A percentile compares a stretch with the other conserved stretches of the same genome.
Conservation (phyloP, 805 yeast genomes). For the Blastobotrys parvus region DNA sequence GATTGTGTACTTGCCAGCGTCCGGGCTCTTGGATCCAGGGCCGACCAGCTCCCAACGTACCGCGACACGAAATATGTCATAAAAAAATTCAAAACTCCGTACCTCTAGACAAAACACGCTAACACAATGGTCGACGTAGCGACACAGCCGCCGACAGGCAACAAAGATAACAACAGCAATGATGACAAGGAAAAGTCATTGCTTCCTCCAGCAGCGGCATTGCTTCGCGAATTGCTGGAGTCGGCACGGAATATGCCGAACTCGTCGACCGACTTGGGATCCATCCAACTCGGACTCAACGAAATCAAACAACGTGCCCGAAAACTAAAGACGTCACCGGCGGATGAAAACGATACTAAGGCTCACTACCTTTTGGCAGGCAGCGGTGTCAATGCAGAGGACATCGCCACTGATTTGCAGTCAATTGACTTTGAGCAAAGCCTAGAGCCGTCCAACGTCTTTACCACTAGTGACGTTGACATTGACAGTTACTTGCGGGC, state of each 20-base stretch:
- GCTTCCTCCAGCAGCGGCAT: conserved; percentile 26
- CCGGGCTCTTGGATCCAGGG: no score
- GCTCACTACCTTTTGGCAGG: conserved; percentile 82
- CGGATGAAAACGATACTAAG: conserved; percentile 31
- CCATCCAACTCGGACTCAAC: conserved; percentile 68
- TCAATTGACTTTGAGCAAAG: conserved; percentile 29
- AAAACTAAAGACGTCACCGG: conserved; percentile 49
- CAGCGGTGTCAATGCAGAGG: conserved; percentile 81
- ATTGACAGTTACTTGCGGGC: conserved; percentile 49
- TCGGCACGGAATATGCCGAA: conserved; percentile 69
- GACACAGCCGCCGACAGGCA: not conserved
- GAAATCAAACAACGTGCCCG: conserved; percentile 68
- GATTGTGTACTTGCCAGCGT: no score
- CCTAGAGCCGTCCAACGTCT: conserved; percentile 22
- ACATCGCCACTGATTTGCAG: conserved; percentile 50
- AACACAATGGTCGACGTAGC: not conserved
- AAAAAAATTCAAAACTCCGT: no score
- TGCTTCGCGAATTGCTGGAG: conserved; percentile 65
- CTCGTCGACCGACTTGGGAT: conserved; percentile 57
- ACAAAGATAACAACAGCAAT: not conserved
- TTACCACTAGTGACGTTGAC: conserved; percentile 14
- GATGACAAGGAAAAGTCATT: not conserved
- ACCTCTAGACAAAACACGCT: no score
- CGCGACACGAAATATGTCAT: no score
- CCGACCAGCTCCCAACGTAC: no score